Evolutionary conservation across 352 stramenopile genomes (phyloP), one percentile per base, ranked within the genome.

Genomic region (Blastocystis sp.): DNA sequence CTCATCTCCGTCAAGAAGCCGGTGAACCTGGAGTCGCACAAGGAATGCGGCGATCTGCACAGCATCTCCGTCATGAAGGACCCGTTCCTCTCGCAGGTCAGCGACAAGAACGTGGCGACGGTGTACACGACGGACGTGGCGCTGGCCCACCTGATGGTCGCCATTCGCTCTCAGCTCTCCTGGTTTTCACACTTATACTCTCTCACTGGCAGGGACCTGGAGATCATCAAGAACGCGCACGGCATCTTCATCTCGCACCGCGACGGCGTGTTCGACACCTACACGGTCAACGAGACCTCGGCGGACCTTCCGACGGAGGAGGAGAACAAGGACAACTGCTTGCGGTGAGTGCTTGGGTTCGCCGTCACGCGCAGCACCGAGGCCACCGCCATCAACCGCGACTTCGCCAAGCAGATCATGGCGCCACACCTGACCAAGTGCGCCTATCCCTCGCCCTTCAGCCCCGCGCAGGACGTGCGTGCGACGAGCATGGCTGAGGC

Each of bases 121-220:
- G 95, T 98, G 69, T 98, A 98, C 91, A 94, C 95, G 21, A 98
- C 96, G 0, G 96, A 98, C 90, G 93, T 95, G 60, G 98, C 98
- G 86, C 89, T 98, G 77, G 90, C 95, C 64, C 95, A 98, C 90
- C 92, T 98, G 28, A 98, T 98, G 95, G 93, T 94, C 19, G 96
- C 92, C 88, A 94, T 94, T 23, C 93, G 96, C 62, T 97, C 94
- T 14, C 94, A 98, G 2, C 97, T 97, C 91, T 94, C 95, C 38
- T 98, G 96, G 96, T 95, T 98, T 90, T 94, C 98, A 90, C 91
- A 0, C n/a, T 0, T 34, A 34, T 34, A 0, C 28, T 64, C n/a
- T 0, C 21, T 64, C n/a, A 21, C n/a, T 0, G 0, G n/a, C n/a
- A 81, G 53, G 71, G 71, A 81, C n/a, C 53, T 81, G 53, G 60